Conservation (phyloP, 805 yeast species). For the Saccharomycopsis sp. region DNA sequence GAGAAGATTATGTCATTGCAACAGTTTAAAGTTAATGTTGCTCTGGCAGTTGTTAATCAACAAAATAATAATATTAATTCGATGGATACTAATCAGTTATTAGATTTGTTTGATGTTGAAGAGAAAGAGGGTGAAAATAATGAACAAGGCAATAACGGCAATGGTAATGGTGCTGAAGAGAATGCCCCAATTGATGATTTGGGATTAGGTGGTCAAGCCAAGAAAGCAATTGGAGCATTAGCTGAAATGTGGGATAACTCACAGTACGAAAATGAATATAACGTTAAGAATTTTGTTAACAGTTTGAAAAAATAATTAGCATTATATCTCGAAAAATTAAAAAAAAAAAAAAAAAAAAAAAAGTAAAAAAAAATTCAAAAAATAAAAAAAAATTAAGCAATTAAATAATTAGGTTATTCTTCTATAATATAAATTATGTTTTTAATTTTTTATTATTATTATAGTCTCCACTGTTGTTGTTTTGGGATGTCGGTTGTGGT, state of each 20-base stretch:
- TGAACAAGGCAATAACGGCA: constrained; percentile 28
- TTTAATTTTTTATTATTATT: too few species aligned
- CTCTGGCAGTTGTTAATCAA: constrained; percentile 91
- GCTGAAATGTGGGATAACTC: constrained; percentile 95
- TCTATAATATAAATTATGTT: too few species aligned
- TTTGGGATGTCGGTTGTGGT: too few species aligned
- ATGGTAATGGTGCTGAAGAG: constrained; percentile 32
- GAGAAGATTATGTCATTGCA: constrained; percentile 98
- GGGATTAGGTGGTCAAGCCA: constrained; percentile 79
- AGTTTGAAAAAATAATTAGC: constrained; percentile 4
- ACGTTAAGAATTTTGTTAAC: constrained; percentile 82
- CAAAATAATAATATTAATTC: constrained; percentile 94
- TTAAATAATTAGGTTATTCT: too few species aligned
- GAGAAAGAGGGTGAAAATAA: constrained; percentile 33
- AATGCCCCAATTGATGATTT: constrained; percentile 46
- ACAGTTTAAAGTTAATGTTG: constrained; percentile 94
- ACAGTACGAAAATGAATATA: constrained; percentile 95
- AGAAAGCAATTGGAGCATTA: constrained; percentile 79
- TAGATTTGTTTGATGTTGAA: constrained; percentile 81
- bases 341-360: constrained; percentile 3
- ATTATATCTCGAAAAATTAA: not conserved
- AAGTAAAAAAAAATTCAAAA: too few species aligned
- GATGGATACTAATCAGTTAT: constrained; percentile 92
- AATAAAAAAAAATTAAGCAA: too few species aligned
- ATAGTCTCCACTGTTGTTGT: not conserved